Percentiles rank a stretch among this genome's conserved stretches.
Conservation (phyloP, 305 asterid species). For the Fraxinus dipetala region DNA sequence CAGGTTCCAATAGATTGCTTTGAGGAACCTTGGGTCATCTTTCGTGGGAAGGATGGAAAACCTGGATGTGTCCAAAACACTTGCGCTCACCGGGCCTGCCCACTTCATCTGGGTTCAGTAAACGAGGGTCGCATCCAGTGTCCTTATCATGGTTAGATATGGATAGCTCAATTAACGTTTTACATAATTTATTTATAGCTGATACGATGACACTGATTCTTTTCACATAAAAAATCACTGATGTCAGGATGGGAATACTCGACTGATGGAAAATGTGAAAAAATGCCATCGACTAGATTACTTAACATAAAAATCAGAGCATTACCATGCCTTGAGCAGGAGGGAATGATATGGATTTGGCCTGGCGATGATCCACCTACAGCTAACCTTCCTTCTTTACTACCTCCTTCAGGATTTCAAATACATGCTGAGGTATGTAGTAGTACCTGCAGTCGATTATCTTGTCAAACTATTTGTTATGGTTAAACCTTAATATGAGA, state of each 20-base stretch:
- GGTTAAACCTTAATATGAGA: neutral
- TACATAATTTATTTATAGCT: neutral
- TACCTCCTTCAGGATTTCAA: constrained; percentile 75
- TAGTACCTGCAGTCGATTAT: neutral
- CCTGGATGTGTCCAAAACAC: constrained; percentile 87
- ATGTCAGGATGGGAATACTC: constrained; percentile 84
- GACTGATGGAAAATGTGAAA: constrained; percentile 81
- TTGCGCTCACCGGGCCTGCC: constrained; percentile 92
- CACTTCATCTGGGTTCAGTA: constrained; percentile 79
- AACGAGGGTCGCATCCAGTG: constrained; percentile 88
- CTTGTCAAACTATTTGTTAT: neutral
- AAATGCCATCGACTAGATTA: constrained; percentile 80
- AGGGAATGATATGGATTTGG: constrained; percentile 90
- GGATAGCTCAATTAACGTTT: neutral
- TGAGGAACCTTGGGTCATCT: constrained; percentile 89
- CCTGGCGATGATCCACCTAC: constrained; percentile 84
- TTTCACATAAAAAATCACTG: constrained; percentile 16
- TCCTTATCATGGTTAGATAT: constrained; percentile 78
- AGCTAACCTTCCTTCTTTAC: constrained; percentile 61
- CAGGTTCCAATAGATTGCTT: constrained; percentile 84
- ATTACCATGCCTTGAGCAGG: constrained; percentile 84
- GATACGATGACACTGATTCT: neutral
- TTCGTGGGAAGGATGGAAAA: constrained; percentile 81
- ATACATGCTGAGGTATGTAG: constrained; percentile 80
- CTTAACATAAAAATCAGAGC: constrained; percentile 64